Percentiles rank a stretch among this genome's conserved stretches.
Evolutionary conservation across 352 stramenopile genomes (phyloP).

Genomic region (Globisporangium nodosum): DNA sequence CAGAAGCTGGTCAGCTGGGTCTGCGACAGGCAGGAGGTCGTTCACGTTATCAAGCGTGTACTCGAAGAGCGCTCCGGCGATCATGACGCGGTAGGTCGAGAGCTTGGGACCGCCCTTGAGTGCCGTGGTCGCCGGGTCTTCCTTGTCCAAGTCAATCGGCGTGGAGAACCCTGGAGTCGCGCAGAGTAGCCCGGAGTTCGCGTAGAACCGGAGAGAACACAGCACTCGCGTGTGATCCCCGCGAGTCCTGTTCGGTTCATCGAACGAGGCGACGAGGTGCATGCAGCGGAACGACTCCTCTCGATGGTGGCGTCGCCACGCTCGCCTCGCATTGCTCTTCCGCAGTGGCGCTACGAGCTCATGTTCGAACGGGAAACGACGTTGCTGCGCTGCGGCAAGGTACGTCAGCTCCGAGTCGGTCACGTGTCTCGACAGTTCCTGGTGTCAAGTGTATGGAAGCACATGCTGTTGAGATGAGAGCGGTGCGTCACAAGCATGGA

Average conservation of each 20-base stretch:
- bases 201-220: conserved; percentile 45
- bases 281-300: conserved; percentile 57
- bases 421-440: conserved; percentile 6
- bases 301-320: conserved; percentile 34
- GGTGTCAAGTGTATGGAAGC: neutral
- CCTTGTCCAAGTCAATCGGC: conserved; percentile 26
- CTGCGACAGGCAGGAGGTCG: conserved; percentile 39
- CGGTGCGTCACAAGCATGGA: neutral
- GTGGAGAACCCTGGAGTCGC: conserved; percentile 50
- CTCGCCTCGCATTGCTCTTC: conserved; percentile 27
- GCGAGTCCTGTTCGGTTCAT: neutral
- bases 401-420: conserved; percentile 2
- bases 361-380: conserved; percentile 15
- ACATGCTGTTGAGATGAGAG: neutral
- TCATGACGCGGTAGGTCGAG: conserved; percentile 36
- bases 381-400: conserved; percentile 13
- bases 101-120: conserved; percentile 32
- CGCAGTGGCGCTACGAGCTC: conserved; percentile 12
- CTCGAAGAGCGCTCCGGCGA: conserved; percentile 39
- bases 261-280: conserved; percentile 46
- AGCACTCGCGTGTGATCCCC: conserved; percentile 23
- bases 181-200: conserved; percentile 42
- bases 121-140: conserved; percentile 25
- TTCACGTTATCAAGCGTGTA: conserved; percentile 58
- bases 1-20: conserved; percentile 27